Base-by-base conservation (phyloP, 495 filamentous ascomycete species). In the Podospora fimiseda region DNA sequence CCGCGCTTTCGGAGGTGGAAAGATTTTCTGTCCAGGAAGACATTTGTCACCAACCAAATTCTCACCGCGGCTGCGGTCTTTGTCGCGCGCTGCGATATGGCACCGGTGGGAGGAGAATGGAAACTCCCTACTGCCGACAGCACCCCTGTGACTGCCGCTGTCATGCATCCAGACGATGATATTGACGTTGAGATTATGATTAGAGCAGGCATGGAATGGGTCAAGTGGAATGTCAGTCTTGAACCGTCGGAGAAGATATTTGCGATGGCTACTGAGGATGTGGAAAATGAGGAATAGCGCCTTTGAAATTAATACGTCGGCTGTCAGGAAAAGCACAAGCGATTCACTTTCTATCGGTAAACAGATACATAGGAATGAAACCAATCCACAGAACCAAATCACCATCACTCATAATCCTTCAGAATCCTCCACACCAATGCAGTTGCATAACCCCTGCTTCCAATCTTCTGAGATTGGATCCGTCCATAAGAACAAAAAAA, bases 361-460 rank as follows among this genome's bases (percentile, higher is more conserved):
- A n/a, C n/a, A n/a, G n/a, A n/a, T n/a, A n/a, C n/a, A n/a, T n/a
- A n/a, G n/a, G n/a, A n/a, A n/a, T n/a, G n/a, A n/a, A n/a, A n/a
- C n/a, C n/a, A n/a, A n/a, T n/a, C n/a, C n/a, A n/a, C n/a, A n/a
- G n/a, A n/a, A n/a, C n/a, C n/a, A n/a, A n/a, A n/a, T n/a, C n/a
- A n/a, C n/a, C n/a, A 42, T 42, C n/a, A 42, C n/a, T 11, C 14
- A 19, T 22, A 44, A 44, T 47, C 44, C 23, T 24, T 47, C 44
- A 47, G 33, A n/a, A 47, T 24, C 44, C 14, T 47, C 44, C 2
- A 47, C 21, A 30, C 44, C 44, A 47, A 13, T 22, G 21, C 44
- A 11, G 44, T 47, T 8, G 44, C 33, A 21, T 30, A 33, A 11
- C 44, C 44, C 44, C 44, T 27, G 15, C 23, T 47, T 23, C 44